phyloP scores from a whole-genome alignment of 305 asterid species.

The Rubia peregrina region DNA sequence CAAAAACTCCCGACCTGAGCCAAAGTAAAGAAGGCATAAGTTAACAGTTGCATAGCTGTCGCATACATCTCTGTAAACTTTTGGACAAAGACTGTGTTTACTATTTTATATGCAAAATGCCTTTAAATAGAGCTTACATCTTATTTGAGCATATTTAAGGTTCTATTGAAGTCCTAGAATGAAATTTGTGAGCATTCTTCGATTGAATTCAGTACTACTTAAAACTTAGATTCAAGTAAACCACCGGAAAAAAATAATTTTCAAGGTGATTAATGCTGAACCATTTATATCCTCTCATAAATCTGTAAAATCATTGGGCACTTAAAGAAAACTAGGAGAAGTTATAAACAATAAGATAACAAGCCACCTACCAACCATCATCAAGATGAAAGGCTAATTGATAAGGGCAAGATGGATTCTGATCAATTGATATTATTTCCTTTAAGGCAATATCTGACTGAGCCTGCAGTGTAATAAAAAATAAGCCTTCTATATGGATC shows the following conservation, averaged over 20 bases:
- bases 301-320: neutral
- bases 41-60: neutral
- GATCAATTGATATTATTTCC: constrained; percentile 78
- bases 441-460: constrained; percentile 66
- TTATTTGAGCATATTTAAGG: neutral
- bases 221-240: neutral
- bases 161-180: neutral
- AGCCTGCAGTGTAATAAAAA: constrained; percentile 48
- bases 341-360: constrained; percentile 16
- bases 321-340: constrained; percentile 2
- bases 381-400: constrained; percentile 97
- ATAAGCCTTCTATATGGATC: neutral
- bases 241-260: neutral
- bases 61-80: neutral
- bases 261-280: neutral
- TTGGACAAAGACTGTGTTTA: neutral
- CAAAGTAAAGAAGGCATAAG: constrained; percentile 1
- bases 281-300: neutral
- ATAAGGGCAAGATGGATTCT: constrained; percentile 76
- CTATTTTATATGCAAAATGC: neutral
- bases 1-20: constrained; percentile 85
- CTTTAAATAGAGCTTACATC: neutral
- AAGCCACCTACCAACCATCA: constrained; percentile 76
- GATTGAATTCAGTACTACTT: neutral
- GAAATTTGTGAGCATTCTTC: neutral